Conservation (phyloP, 2,329 filamentous ascomycete genomes). For the Sporothrix mexicana region DNA sequence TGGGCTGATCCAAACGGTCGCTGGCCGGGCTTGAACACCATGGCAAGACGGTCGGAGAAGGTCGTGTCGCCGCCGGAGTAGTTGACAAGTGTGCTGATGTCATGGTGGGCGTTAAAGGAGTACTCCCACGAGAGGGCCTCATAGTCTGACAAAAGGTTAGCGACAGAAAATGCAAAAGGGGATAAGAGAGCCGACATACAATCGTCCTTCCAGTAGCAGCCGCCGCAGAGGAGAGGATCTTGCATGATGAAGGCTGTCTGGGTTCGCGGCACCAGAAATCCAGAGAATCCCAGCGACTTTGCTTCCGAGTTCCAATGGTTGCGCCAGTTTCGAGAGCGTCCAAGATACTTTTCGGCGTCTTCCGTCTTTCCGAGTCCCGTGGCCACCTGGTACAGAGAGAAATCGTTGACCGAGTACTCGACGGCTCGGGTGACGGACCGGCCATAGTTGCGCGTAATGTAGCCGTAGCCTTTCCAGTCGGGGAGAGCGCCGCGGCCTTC, state of each 20-base stretch:
- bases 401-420: slow-evolving; percentile 70
- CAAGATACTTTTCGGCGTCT: slow-evolving; percentile 64
- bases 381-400: slow-evolving; percentile 69
- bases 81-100: slow-evolving; percentile 61
- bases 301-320: slow-evolving; percentile 72
- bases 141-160: slow-evolving; percentile 49
- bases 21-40: slow-evolving; percentile 61
- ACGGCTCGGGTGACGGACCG: slow-evolving; percentile 69
- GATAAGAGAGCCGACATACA: neutral
- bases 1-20: slow-evolving; percentile 48
- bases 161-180: neutral
- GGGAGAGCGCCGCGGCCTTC: slow-evolving; percentile 71
- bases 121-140: slow-evolving; percentile 69
- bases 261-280: slow-evolving; percentile 69
- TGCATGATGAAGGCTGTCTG: slow-evolving; percentile 47
- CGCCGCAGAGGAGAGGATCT: slow-evolving; percentile 64
- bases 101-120: slow-evolving; percentile 72
- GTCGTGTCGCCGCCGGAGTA: slow-evolving; percentile 54
- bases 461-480: slow-evolving; percentile 70
- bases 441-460: slow-evolving; percentile 66
- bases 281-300: slow-evolving; percentile 63
- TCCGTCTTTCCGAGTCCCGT: slow-evolving; percentile 54
- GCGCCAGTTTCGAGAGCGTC: slow-evolving; percentile 70
- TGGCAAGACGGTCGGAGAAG: slow-evolving; percentile 65
- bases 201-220: slow-evolving; percentile 68